Base-by-base conservation (phyloP, 345 rosid species). In the Rhizophora mangle region DNA sequence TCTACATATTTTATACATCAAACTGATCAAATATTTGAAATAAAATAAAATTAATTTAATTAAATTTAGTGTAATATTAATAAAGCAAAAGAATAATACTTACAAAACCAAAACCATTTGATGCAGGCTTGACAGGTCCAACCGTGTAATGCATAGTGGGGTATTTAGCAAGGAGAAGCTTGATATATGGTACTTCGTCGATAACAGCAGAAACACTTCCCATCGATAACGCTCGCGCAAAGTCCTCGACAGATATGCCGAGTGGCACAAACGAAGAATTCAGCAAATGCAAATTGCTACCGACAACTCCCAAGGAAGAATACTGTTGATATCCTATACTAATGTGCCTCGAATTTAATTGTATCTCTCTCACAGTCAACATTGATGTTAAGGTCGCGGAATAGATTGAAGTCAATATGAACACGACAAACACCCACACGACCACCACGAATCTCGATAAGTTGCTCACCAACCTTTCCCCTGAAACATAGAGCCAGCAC, bases 31-130 rank as follows among this genome's bases (percentile, higher is more conserved):
- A 9, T 43, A 13, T 1, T 13, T 13, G 1, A 43, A 4, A 3
- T 1, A 5, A 43, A 5, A 43, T 13, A 0, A 13, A 0, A 2
- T 0, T 43, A 3, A 3, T 43, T 11, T 43, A 0, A 43, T 43
- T n/a, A n/a, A n/a, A n/a, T n/a, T n/a, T n/a, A n/a, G n/a, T n/a
- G n/a, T n/a, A n/a, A n/a, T n/a, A n/a, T 11, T 43, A 0, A 43
- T 43, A 43, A 43, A 43, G 5, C 13, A 43, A 3, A 18, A 56
- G 24, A 24, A 6, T 13, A 0, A 43, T 51, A 79, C 85, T 78
- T 37, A 80, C 88, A 78, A 82, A 80, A 49, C 80, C 85, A 68
- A 84, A 84, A 27, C 88, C 84, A 22, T 68, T 78, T 31, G 84
- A 73, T 24, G 31, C 68, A 26, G 65, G 49, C 4, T 7, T 43